Conservation (phyloP, 306 rosid species). For the Pyrus pyrifolia region DNA sequence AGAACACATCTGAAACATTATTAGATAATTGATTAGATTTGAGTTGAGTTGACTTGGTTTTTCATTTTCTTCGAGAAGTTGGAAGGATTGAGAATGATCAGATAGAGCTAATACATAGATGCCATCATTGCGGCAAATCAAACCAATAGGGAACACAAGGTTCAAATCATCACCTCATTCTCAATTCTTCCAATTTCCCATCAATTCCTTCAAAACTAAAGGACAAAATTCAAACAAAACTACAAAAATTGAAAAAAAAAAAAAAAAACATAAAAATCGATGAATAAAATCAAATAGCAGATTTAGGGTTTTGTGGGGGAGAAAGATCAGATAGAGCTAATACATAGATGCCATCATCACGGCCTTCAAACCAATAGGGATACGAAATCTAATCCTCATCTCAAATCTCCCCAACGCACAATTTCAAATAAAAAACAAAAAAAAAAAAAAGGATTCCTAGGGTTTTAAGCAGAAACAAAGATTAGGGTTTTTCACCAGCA, state of each 20-base stretch:
- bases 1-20: no score
- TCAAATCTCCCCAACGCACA: constrained; percentile 14
- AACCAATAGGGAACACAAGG: constrained; percentile 11
- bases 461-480: neutral
- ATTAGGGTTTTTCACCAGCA: neutral
- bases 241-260: neutral
- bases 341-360: constrained; percentile 36
- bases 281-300: neutral
- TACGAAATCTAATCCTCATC: constrained; percentile 26
- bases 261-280: no score
- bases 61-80: neutral
- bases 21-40: no score
- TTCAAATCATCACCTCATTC: constrained; percentile 16
- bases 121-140: constrained; percentile 18
- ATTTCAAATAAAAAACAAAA: constrained; percentile 4
- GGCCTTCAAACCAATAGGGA: constrained; percentile 62
- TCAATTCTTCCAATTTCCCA: neutral
- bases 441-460: neutral
- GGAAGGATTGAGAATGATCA: constrained; percentile 14
- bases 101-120: constrained; percentile 8
- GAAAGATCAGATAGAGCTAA: constrained; percentile 52
- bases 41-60: no score
- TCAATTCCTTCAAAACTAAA: neutral
- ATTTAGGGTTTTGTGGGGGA: neutral
- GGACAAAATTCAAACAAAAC: no score